A percentile compares a stretch with the other conserved stretches of the same genome.
Evolutionary conservation across 2,329 filamentous ascomycete species (phyloP).

Genomic region (Xylaria sp.): DNA sequence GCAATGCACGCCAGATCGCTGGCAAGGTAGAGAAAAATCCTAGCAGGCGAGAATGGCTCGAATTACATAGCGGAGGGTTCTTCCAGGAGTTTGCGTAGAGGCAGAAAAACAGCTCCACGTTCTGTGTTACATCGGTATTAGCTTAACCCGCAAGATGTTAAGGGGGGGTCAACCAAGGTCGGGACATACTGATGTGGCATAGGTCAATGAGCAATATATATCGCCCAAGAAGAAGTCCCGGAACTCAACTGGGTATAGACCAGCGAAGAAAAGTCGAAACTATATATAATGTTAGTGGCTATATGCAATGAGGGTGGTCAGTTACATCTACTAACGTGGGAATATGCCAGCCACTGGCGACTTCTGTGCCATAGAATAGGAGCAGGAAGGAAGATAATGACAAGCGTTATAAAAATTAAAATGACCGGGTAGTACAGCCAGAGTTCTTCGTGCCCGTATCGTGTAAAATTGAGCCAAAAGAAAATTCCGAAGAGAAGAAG

Average conservation of each 20-base stretch:
- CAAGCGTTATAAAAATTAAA: slow-evolving; percentile 74
- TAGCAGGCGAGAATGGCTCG: slow-evolving; percentile 80
- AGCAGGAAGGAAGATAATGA: slow-evolving; percentile 80
- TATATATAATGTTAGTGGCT: slow-evolving; percentile 54
- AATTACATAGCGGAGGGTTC: slow-evolving; percentile 82
- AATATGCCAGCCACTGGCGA: slow-evolving; percentile 87
- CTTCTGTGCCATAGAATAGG: slow-evolving; percentile 80
- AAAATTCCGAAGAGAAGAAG: slow-evolving; percentile 80
- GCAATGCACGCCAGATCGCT: slow-evolving; percentile 88
- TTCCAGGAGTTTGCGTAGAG: slow-evolving; percentile 85
- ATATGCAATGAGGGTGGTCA: background rate
- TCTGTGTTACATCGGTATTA: slow-evolving; percentile 60
- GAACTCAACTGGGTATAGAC: slow-evolving; percentile 93
- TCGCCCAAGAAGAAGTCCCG: slow-evolving; percentile 97
- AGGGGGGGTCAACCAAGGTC: background rate
- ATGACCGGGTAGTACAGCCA: slow-evolving; percentile 90
- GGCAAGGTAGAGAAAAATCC: slow-evolving; percentile 88
- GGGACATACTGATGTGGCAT: slow-evolving; percentile 80
- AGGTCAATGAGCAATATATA: slow-evolving; percentile 96
- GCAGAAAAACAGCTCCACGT: slow-evolving; percentile 94
- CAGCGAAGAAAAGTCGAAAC: slow-evolving; percentile 87
- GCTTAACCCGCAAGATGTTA: background rate
- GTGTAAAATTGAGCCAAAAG: slow-evolving; percentile 89
- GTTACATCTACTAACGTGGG: slow-evolving; percentile 72
- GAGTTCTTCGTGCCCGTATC: slow-evolving; percentile 72